Base-by-base conservation (phyloP, 306 rosid genomes). In the Gillenia trifoliata region DNA sequence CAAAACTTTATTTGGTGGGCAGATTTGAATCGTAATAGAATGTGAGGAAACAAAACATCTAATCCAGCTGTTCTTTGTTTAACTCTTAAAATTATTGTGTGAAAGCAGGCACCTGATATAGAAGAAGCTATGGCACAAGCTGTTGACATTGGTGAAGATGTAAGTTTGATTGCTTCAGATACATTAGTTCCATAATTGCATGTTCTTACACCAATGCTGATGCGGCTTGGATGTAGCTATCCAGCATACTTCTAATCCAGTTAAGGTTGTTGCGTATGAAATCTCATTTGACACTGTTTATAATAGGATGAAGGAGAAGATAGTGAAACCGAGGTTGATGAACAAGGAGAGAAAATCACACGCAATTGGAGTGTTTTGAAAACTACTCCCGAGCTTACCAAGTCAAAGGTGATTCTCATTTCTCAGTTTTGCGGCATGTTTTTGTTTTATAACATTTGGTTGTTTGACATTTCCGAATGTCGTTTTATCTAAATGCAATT, bases 331-430 rank as follows among this genome's bases (percentile, higher is more conserved):
- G 96, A 90, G 68, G 89, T 66, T 25, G 96, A 50, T 66, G 87
- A 52, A 26, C 88, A 69, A 64, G 89, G 66, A 33, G 90, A 87
- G 82, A 92, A 94, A 84, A 67, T 94, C 72, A 59, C 69, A 29
- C 91, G 96, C 82, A 88, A 90, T 77, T 94, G 99, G 99, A 94
- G 99, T 66, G 93, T 90, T 75, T 85, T 90, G 86, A 93, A 91
- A 90, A 83, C 82, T 71, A 86, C 85, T 76, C 96, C 96, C 0
- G 85, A 86, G 79, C 90, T 88, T 68, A 83, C 70, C 80, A 88
- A 89, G 77, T 86, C 96, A 69, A 87, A 94, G 97, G 99, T 94
- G 74, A 49, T 64, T 20, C 55, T 41, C 20, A 26, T 72, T 59
- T 71, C 38, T 23, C 26, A 59, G 64, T 56, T 69, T 15, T 49